Evolutionary conservation across 768 basidiomycete genomes (phyloP).

Genomic region (Omphalotus guepiniiformis): DNA sequence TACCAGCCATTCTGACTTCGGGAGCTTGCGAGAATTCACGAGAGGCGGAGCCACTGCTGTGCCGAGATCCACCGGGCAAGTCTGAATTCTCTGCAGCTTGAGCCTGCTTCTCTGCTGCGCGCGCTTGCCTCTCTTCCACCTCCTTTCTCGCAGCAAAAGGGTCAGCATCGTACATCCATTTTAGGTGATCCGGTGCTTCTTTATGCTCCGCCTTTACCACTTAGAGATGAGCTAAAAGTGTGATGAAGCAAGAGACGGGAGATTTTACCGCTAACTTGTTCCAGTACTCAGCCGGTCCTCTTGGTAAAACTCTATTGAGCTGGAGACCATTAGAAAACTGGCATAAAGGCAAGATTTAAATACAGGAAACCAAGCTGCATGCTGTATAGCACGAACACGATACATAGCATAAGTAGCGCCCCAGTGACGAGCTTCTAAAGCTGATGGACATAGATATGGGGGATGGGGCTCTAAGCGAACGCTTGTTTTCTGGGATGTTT

Average conservation of each 20-base stretch:
- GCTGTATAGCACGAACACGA: slow-evolving; percentile 57
- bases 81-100: slow-evolving; percentile 1
- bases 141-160: slow-evolving; percentile 73
- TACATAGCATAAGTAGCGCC: slow-evolving; percentile 85
- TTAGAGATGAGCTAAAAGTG: background rate
- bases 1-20: slow-evolving; percentile 81
- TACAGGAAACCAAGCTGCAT: slow-evolving; percentile 10
- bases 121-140: slow-evolving; percentile 63
- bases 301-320: slow-evolving; percentile 72
- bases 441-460: slow-evolving; percentile 58
- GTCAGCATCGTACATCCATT: slow-evolving; percentile 87
- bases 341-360: slow-evolving; percentile 19
- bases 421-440: slow-evolving; percentile 86
- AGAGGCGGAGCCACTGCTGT: slow-evolving; percentile 14
- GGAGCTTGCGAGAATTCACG: slow-evolving; percentile 45
- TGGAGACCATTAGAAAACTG: slow-evolving; percentile 76
- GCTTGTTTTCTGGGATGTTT: slow-evolving; percentile 61
- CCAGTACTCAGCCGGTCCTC: slow-evolving; percentile 88
- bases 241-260: background rate
- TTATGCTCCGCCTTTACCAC: slow-evolving; percentile 52
- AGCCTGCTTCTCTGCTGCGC: slow-evolving; percentile 44
- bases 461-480: slow-evolving; percentile 75
- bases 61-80: slow-evolving; percentile 4
- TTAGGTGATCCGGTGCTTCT: slow-evolving; percentile 57
- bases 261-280: slow-evolving; percentile 46